These are phyloP conservation scores for Macrolepiota albuminosa DNA, from an alignment of 768 basidiomycete genomes.

Conservation along the genomic window DNA sequence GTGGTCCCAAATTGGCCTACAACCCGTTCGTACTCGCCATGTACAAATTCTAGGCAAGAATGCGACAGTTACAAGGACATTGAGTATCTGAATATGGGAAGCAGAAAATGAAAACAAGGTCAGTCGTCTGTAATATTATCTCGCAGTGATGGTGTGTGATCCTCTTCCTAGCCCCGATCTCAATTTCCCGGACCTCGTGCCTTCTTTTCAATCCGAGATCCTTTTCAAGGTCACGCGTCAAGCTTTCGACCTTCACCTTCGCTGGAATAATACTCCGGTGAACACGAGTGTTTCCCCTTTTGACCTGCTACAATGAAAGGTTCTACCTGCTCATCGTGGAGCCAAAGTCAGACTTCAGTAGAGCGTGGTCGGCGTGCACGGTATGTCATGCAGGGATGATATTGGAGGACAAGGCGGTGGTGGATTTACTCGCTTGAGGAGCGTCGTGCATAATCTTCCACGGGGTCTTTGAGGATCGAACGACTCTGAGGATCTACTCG, in stretches of 20 bases:
- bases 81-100: background rate
- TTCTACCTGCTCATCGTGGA: too few relatives aligned
- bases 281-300: background rate
- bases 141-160: background rate
- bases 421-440: background rate
- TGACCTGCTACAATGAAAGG: background rate
- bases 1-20: background rate
- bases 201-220: too few relatives aligned
- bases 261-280: background rate
- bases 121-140: background rate
- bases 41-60: background rate
- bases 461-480: background rate
- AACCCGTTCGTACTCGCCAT: background rate
- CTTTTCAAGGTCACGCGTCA: too few relatives aligned
- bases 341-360: too few relatives aligned
- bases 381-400: too few relatives aligned
- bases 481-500: background rate
- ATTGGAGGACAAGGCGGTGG: too few relatives aligned
- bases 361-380: too few relatives aligned
- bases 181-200: too few relatives aligned
- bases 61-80: background rate
- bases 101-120: background rate
- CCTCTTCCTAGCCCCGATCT: too few relatives aligned
- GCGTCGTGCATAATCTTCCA: background rate
- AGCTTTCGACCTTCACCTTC: too few relatives aligned